Evolutionary conservation across 345 rosid genomes (phyloP).

Genomic region (Eucalyptus melliodora): DNA sequence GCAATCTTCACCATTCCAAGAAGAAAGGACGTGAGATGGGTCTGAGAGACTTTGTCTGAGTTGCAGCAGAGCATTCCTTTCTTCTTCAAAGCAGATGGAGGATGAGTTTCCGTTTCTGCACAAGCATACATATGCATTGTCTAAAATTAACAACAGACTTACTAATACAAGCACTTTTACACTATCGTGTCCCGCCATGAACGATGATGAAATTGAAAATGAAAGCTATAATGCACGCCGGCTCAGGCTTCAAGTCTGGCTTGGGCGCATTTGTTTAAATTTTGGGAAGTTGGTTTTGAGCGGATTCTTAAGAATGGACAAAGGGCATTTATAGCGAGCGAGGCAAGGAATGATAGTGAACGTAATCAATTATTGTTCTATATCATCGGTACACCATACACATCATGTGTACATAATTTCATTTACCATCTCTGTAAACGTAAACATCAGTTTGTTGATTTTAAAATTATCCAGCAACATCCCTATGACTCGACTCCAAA

Average conservation of each 20-base stretch:
- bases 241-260: neutral
- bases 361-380: neutral
- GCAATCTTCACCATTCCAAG: neutral
- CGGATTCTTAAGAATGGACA: neutral
- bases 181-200: neutral
- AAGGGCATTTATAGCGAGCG: neutral
- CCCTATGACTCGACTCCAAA: neutral
- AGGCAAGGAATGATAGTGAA: neutral
- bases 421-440: neutral
- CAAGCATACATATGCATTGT: neutral
- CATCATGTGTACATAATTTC: neutral
- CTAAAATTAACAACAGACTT: neutral
- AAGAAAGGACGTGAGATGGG: neutral
- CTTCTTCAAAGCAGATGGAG: neutral
- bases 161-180: neutral
- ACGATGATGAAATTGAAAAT: neutral
- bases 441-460: neutral
- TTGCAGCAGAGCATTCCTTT: neutral
- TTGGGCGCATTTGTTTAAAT: neutral
- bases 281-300: neutral
- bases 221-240: neutral
- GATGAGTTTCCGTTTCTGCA: neutral
- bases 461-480: neutral
- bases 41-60: neutral
- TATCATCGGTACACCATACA: neutral